Evolutionary conservation across 129 eudicot genomes (phyloP).

Genomic region (Deinandra increscens): DNA sequence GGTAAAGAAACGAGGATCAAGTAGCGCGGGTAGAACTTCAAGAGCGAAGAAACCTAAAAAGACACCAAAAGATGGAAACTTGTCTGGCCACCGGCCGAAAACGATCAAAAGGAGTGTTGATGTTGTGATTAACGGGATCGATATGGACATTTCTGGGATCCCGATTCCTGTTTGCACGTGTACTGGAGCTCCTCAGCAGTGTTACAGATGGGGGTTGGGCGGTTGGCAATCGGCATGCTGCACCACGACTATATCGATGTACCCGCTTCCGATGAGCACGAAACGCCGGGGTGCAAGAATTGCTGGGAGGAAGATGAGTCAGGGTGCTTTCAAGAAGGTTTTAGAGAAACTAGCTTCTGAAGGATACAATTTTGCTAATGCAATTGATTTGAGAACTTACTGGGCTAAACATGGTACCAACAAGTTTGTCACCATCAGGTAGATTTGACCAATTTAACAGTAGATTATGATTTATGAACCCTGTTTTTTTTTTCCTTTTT

Average conservation of each 20-base stretch:
- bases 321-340: background rate
- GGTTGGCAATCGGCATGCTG: constrained; percentile 4
- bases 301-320: constrained; percentile 5
- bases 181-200: background rate
- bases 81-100: constrained; percentile 36
- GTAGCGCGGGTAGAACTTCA: constrained; percentile 39
- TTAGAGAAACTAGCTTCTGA: background rate
- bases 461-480: background rate
- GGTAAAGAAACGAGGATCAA: constrained; percentile 42
- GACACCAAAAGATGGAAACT: constrained; percentile 39
- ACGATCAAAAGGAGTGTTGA: background rate
- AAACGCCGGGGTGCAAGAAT: constrained; percentile 5
- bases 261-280: background rate
- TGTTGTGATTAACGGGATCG: constrained; percentile 6
- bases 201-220: constrained; percentile 7
- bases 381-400: constrained; percentile 9
- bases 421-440: constrained; percentile 9
- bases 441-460: background rate
- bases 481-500: background rate
- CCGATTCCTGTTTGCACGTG: constrained; percentile 15
- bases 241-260: background rate
- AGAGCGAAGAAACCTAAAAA: constrained; percentile 62
- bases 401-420: constrained; percentile 14
- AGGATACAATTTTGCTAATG: constrained; percentile 3
- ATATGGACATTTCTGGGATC: constrained; percentile 9